Conservation (phyloP, 1,139 yeast species). For the Arxiozyma bovina region DNA sequence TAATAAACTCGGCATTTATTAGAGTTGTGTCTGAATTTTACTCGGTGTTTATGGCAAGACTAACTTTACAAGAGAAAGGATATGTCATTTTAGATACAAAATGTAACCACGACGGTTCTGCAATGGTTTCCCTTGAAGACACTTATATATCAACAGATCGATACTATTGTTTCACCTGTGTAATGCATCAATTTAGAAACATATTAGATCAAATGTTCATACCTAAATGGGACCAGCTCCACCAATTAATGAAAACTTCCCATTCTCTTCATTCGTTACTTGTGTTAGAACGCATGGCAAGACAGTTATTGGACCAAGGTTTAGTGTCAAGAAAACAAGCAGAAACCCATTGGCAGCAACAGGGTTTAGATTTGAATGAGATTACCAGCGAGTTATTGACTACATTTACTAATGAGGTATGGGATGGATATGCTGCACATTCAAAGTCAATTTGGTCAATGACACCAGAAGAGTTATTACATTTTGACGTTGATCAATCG, state of each 20-base stretch:
- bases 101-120: background rate
- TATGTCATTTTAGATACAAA: conserved; percentile 9
- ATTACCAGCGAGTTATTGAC: conserved; percentile 15
- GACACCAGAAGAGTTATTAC: conserved; percentile 14
- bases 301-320: conserved; percentile 18
- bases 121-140: conserved; percentile 6
- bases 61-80: conserved; percentile 16
- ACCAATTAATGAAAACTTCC: conserved; percentile 13
- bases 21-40: conserved; percentile 18
- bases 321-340: conserved; percentile 14
- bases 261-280: conserved; percentile 15
- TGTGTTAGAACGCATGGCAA: conserved; percentile 18
- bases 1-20: conserved; percentile 14
- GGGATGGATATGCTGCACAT: conserved; percentile 14
- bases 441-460: conserved; percentile 14
- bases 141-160: conserved; percentile 8
- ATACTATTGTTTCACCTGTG: conserved; percentile 11
- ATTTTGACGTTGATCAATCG: background rate
- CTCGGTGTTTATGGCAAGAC: conserved; percentile 15
- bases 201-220: conserved; percentile 16
- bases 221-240: conserved; percentile 9
- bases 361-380: conserved; percentile 10
- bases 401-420: conserved; percentile 14
- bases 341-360: conserved; percentile 11
- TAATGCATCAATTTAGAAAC: conserved; percentile 9